Percentiles rank a stretch among this genome's conserved stretches.
These are phyloP conservation scores for Plasmodium adleri DNA, from an alignment of 169 alveolate species.

Conservation along the genomic window DNA sequence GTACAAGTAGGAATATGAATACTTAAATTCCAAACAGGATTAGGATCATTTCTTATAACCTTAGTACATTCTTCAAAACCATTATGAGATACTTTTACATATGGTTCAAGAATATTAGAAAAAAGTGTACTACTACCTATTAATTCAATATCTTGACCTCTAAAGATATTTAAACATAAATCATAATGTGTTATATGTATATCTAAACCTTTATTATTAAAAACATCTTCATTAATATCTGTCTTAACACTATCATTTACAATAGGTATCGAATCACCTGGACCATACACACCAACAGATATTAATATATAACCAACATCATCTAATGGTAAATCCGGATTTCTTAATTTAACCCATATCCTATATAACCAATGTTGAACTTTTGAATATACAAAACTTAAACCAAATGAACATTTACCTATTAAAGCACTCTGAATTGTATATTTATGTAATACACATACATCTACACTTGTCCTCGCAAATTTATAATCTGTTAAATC, in stretches of 20 bases:
- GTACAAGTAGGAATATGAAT: slow-evolving; percentile 86
- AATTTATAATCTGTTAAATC: slow-evolving; percentile 85
- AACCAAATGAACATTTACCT: slow-evolving; percentile 88
- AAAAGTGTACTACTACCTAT: slow-evolving; percentile 60
- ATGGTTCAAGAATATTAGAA: slow-evolving; percentile 83
- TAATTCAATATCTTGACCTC: slow-evolving; percentile 72
- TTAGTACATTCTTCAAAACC: slow-evolving; percentile 86
- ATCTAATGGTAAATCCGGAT: slow-evolving; percentile 80
- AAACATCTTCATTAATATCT: slow-evolving; percentile 24
- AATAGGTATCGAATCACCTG: slow-evolving; percentile 89
- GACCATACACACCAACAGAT: slow-evolving; percentile 90
- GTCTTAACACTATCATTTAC: slow-evolving; percentile 84
- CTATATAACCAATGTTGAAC: slow-evolving; percentile 90
- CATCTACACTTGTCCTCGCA: slow-evolving; percentile 84
- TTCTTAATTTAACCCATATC: slow-evolving; percentile 87
- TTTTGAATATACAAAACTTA: slow-evolving; percentile 86
- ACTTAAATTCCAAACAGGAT: slow-evolving; percentile 89
- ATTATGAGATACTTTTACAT: slow-evolving; percentile 88
- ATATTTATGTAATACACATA: slow-evolving; percentile 86
- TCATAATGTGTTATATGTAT: slow-evolving; percentile 69
- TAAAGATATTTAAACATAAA: slow-evolving; percentile 52
- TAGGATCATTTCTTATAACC: slow-evolving; percentile 84
- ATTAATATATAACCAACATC: slow-evolving; percentile 83
- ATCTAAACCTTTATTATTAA: slow-evolving; percentile 48
- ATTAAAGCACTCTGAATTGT: slow-evolving; percentile 87